Base-by-base conservation (phyloP, 1,284 basidiomycete species). In the Trichosporon ovoides region DNA sequence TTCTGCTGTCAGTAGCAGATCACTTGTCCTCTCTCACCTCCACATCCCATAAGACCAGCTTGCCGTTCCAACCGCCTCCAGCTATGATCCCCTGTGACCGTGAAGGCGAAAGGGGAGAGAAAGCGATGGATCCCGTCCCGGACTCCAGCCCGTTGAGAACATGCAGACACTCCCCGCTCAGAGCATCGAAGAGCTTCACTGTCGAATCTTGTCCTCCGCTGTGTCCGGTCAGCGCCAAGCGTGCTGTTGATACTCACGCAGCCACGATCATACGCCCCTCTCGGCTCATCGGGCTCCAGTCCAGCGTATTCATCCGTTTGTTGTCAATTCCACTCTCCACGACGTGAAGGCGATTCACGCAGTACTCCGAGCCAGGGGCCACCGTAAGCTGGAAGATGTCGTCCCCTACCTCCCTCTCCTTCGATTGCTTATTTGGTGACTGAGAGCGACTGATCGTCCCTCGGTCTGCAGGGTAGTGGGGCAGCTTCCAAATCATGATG, bases 121-220 rank as follows among this genome's bases (percentile, higher is more conserved):
- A 76, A 0, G 72, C 66, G 10, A 76, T 61, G 0, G 67, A 70
- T 0, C 71, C 68, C 0, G 71, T 74, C 3, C 74, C 73, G 0
- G 58, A 46, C 37, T 76, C 74, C 1, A 75, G 62, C 1, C 72
- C 72, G 0, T 55, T 16, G 1, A 75, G 59, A 3, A 62, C 53
- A 43, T 74, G 68, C 0, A 75, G 40, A 28, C 66, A 66, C 52
- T 73, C 67, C 16, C 69, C 68, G 0, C 68, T 57, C 2, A 64
- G 22, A 1, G 68, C 68, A 48, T 76, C 67, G 62, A 73, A 76
- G 3, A 76, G 51, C 53, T 71, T 72, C 34, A 75, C 68, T 0
- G 73, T 71, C 1, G 73, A 69, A 37, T 76, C 74, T 56, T 74
- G 71, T 1, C 70, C 73, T 3, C 73, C 74, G 11, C 73, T 74